phyloP scores from a whole-genome alignment of 345 rosid genomes.

The Citrus inodora region DNA sequence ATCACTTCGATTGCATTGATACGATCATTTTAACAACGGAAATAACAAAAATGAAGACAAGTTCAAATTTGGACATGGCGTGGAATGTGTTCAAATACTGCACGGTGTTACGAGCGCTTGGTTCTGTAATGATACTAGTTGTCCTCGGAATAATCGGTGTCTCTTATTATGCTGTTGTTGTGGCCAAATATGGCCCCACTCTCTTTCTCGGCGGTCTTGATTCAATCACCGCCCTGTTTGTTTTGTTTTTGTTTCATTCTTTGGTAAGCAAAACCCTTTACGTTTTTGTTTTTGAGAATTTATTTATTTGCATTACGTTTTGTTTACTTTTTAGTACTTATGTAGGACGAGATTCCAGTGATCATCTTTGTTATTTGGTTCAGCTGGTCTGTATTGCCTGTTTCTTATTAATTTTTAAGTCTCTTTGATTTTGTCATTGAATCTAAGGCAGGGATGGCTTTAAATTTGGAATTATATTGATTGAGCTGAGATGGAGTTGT shows the following conservation, averaged over 20 bases:
- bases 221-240: constrained; percentile 35
- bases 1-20: not conserved
- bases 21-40: not conserved
- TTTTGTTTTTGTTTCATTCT: constrained; percentile 53
- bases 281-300: not conserved
- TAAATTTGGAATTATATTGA: not conserved
- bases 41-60: not conserved
- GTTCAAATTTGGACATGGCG: constrained; percentile 40
- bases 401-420: not conserved
- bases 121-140: constrained; percentile 67
- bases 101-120: constrained; percentile 71
- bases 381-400: not conserved
- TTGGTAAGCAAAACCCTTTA: constrained; percentile 38
- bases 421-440: not conserved
- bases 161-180: constrained; percentile 61
- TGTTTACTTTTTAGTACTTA: not conserved
- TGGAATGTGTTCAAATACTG: constrained; percentile 84
- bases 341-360: not conserved
- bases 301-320: not conserved
- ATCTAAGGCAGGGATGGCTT: not conserved
- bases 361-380: not conserved
- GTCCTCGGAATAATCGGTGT: constrained; percentile 60
- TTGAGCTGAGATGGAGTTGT: not conserved
- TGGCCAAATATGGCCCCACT: constrained; percentile 62
- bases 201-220: constrained; percentile 57